Conservation (phyloP, 306 rosid genomes). For the Rosa chinensis region DNA sequence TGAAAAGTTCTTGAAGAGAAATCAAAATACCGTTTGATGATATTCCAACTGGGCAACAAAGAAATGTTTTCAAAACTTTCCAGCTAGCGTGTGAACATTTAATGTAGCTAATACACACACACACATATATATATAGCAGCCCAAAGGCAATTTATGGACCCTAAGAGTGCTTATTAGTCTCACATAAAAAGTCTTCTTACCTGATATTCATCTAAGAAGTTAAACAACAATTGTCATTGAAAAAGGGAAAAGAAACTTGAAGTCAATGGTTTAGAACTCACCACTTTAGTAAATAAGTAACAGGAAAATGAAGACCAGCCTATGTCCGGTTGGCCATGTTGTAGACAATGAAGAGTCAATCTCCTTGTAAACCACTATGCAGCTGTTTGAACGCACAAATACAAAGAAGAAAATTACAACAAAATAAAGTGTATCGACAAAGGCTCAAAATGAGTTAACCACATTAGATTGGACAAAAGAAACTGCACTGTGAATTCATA, state of each 20-base stretch:
- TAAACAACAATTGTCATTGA: background rate
- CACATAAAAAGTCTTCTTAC: background rate
- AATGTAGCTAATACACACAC: too few relatives aligned
- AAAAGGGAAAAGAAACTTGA: background rate
- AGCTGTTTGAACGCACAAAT: background rate
- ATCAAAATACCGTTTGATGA: background rate
- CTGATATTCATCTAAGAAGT: background rate
- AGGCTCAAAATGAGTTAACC: constrained; percentile 12
- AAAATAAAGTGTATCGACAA: background rate
- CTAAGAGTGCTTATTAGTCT: background rate
- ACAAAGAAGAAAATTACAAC: background rate
- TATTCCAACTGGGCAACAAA: background rate
- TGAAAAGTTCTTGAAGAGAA: background rate
- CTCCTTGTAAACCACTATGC: background rate
- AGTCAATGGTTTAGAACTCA: constrained; percentile 8
- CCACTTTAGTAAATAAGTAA: background rate
- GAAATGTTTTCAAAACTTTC: background rate
- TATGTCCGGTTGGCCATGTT: background rate
- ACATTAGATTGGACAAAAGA: background rate
- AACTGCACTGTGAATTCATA: background rate
- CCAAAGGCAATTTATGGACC: constrained; percentile 1
- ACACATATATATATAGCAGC: background rate
- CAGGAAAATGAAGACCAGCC: background rate
- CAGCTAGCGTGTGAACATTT: background rate
- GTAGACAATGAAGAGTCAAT: background rate